A percentile compares a stretch with the other conserved stretches of the same genome.
phyloP scores from a whole-genome alignment of 176 grass and related monocot genomes.

The Raddia guianensis region DNA sequence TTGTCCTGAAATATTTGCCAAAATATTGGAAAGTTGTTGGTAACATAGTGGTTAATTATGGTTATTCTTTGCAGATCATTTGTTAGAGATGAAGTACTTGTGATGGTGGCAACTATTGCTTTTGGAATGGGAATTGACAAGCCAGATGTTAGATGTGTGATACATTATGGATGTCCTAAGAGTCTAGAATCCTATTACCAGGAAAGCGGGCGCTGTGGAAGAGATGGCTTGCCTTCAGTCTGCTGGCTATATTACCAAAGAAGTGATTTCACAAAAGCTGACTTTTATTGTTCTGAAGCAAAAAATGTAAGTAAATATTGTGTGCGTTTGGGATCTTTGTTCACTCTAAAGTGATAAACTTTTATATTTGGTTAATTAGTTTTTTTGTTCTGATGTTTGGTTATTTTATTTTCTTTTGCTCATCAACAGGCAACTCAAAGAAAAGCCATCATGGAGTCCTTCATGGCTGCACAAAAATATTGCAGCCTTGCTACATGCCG shows the following conservation, averaged over 20 bases:
- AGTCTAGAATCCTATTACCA: constrained; percentile 96
- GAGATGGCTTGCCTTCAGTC: constrained; percentile 85
- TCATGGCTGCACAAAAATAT: constrained; percentile 88
- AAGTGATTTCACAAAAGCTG: constrained; percentile 86
- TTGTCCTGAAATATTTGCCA: constrained; percentile 14
- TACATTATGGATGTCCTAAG: constrained; percentile 96
- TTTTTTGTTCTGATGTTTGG: constrained; percentile 31
- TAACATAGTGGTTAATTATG: constrained; percentile 11
- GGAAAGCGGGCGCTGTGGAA: constrained; percentile 96
- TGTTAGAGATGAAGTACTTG: constrained; percentile 79
- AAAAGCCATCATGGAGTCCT: constrained; percentile 86
- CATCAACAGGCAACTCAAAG: constrained; percentile 61
- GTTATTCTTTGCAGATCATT: constrained; percentile 68
- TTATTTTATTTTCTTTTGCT: constrained; percentile 31
- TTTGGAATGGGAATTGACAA: constrained; percentile 99
- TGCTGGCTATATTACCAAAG: constrained; percentile 98
- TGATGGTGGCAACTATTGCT: constrained; percentile 95
- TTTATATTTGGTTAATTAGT: constrained; percentile 5
- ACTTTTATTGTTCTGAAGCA: constrained; percentile 81
- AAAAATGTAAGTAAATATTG: constrained; percentile 55
- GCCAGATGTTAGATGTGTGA: constrained; percentile 88
- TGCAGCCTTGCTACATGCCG: constrained; percentile 76
- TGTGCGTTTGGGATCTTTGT: neutral
- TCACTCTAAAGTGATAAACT: constrained; percentile 9
- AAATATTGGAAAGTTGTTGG: constrained; percentile 5